phyloP scores from a whole-genome alignment of 176 grass and related monocot species.

The Leersia perrieri region DNA sequence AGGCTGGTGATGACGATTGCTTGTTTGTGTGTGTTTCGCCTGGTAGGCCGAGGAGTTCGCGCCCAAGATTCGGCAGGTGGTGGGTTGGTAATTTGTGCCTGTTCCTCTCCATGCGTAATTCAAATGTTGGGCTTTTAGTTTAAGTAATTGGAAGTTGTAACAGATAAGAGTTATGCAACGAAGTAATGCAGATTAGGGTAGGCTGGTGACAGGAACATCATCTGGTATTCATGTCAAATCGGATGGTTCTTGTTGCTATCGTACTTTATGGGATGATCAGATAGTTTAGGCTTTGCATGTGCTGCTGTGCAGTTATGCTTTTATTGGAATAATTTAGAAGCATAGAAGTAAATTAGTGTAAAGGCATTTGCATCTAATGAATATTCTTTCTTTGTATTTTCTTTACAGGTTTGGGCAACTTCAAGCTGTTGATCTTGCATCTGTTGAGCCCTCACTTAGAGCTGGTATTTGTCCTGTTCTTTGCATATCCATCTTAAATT shows the following conservation, averaged over 20 bases:
- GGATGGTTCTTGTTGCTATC: not conserved
- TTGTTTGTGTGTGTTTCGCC: not conserved
- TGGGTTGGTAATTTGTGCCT: slow-evolving; percentile 51
- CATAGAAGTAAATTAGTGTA: not conserved
- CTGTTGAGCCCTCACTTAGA: slow-evolving; percentile 80
- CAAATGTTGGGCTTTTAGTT: not conserved
- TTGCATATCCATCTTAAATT: slow-evolving; percentile 19
- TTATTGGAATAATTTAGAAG: not conserved
- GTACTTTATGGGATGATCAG: not conserved
- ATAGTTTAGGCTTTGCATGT: not conserved
- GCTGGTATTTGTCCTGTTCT: slow-evolving; percentile 53
- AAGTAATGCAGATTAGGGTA: not conserved
- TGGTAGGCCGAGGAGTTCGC: slow-evolving; percentile 60
- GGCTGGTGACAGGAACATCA: not conserved
- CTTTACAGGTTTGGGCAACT: slow-evolving; percentile 80
- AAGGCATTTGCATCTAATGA: not conserved
- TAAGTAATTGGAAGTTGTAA: not conserved
- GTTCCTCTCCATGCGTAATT: not conserved
- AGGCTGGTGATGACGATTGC: slow-evolving; percentile 33
- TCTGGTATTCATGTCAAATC: not conserved
- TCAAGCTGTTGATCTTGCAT: slow-evolving; percentile 64
- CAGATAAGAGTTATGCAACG: not conserved
- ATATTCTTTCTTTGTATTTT: not conserved
- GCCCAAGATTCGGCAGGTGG: slow-evolving; percentile 75
- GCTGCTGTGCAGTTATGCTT: not conserved